Evolutionary conservation across 345 rosid species (phyloP).

Genomic region (Eucalyptus sp.): DNA sequence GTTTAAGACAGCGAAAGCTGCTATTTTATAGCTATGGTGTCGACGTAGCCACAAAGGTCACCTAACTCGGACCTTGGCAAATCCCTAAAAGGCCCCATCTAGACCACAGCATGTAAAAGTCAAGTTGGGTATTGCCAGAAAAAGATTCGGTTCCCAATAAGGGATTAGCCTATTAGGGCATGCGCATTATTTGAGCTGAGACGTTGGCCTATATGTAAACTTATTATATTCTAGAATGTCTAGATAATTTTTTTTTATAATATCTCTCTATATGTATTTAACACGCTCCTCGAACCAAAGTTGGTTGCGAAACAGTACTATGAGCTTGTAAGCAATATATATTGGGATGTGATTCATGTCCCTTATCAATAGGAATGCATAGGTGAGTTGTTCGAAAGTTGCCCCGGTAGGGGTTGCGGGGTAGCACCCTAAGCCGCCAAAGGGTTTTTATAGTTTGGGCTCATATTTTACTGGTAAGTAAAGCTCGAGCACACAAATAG

Average conservation of each 20-base stretch:
- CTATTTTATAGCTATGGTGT: not conserved
- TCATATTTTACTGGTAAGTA: not conserved
- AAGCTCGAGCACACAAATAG: fast-evolving
- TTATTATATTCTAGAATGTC: not conserved
- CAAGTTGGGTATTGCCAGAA: not conserved
- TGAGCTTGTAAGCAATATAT: not conserved
- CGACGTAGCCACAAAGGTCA: not conserved
- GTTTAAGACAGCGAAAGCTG: not conserved
- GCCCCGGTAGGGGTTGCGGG: fast-evolving
- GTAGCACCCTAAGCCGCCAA: fast-evolving
- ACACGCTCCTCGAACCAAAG: fast-evolving
- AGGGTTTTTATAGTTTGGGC: fast-evolving
- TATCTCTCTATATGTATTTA: not conserved
- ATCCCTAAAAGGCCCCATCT: not conserved
- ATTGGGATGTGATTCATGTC: too few species aligned
- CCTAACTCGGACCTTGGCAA: not conserved
- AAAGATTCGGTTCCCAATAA: not conserved
- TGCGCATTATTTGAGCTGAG: too few species aligned
- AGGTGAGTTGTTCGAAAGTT: fast-evolving
- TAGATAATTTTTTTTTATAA: too few species aligned
- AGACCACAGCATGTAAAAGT: fast-evolving
- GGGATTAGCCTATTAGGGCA: not conserved
- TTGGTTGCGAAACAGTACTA: fast-evolving
- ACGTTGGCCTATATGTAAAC: not conserved
- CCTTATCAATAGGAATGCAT: fast-evolving